phyloP scores from a whole-genome alignment of 2,329 filamentous ascomycete genomes.

The Cladosporium halotolerans region DNA sequence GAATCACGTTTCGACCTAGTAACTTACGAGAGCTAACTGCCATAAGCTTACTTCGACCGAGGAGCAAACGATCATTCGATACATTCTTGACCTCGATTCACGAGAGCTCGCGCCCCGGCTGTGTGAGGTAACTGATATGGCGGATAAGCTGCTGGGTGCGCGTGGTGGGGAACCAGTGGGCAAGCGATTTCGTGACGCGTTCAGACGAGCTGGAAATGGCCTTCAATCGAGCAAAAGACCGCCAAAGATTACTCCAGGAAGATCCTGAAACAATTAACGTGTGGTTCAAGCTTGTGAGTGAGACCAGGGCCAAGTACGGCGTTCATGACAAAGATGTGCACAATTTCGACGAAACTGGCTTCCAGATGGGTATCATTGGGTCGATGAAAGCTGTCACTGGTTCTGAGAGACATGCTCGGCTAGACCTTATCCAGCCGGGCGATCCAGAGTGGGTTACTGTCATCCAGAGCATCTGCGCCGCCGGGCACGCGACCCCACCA shows the following conservation, averaged over 20 bases:
- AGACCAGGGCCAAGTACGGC: constrained; percentile 11
- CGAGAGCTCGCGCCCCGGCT: constrained; percentile 21
- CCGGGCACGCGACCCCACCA: constrained; percentile 20
- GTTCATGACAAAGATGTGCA: constrained; percentile 14
- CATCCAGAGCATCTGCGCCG: constrained; percentile 20
- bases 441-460: constrained; percentile 25
- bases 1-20: constrained; percentile 3
- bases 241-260: neutral
- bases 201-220: neutral
- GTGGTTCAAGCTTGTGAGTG: constrained; percentile 12
- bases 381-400: constrained; percentile 18
- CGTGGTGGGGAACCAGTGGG: neutral
- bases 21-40: constrained; percentile 1
- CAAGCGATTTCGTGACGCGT: neutral
- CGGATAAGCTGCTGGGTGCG: neutral
- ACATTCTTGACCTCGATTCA: constrained; percentile 23
- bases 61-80: constrained; percentile 11
- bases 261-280: constrained; percentile 1
- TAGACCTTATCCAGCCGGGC: constrained; percentile 17
- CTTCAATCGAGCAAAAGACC: neutral
- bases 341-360: constrained; percentile 22
- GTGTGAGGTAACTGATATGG: constrained; percentile 1
- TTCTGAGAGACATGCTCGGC: constrained; percentile 13
- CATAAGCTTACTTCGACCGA: constrained; percentile 9
- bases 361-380: constrained; percentile 19